Evolutionary conservation across 129 eudicot genomes (phyloP), one percentile per base, ranked within the genome.

Genomic region (Centrapalus pauciflorus): DNA sequence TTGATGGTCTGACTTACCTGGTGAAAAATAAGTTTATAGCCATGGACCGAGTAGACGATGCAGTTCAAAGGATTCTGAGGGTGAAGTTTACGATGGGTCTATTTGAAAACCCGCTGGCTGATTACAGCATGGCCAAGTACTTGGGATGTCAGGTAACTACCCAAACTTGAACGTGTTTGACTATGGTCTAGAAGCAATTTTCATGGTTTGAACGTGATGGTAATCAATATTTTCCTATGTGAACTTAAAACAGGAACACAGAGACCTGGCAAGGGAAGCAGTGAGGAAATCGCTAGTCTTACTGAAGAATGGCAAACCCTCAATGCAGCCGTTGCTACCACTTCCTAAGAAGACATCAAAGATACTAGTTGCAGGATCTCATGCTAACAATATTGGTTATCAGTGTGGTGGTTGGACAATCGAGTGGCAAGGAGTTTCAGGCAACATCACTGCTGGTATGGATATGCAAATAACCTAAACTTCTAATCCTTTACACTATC

Each of bases 331-430:
- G 50, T 61, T 88, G 61, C 38, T 88, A 32, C 96, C 93, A 0
- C 93, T 88, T 37, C 85, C 96, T 8, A 85, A 88, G 55, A 82
- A 67, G 60, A 62, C 85, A 21, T 45, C 83, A 38, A 83, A 76
- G 45, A 78, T 88, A 54, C 79, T 88, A 2, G 83, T 88, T 19
- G 87, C 90, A 1, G 96, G 96, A 69, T 55, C 79, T 37, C 96
- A 88, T 64, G 96, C 93, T 29, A 56, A 88, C 37, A 82, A 85
- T 75, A 57, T 88, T 10, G 96, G 96, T 35, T 51, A 79, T 54
- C 95, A 87, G 27, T 84, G 90, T 61, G 95, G 95, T 2, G 90
- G 95, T 13, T 87, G 95, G 96, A 88, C 96, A 10, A 81, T 88
- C 0, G 68, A 60, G 12, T 85, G 96, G 96, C 89, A 85, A 62